Percentiles rank a stretch among this genome's conserved stretches.
Evolutionary conservation across 345 rosid species (phyloP).

Genomic region (Syzygium oleosum): DNA sequence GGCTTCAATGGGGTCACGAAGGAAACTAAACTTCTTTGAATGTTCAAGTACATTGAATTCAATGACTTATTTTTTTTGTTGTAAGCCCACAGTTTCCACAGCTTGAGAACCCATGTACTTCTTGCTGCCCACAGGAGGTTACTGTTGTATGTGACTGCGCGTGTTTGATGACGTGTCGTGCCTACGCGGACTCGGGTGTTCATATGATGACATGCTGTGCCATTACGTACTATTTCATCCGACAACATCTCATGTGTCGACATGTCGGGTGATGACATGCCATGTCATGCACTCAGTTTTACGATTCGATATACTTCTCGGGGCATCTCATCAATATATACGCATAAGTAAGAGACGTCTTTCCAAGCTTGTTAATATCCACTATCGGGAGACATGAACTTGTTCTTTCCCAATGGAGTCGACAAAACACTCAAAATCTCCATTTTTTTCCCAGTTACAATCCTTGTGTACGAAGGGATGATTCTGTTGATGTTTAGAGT

Average conservation of each 20-base stretch:
- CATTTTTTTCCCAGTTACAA: background rate
- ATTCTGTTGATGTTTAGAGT: background rate
- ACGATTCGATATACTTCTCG: background rate
- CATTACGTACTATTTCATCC: fast-evolving
- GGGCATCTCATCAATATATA: background rate
- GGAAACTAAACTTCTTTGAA: background rate
- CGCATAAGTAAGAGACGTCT: background rate
- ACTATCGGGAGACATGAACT: background rate
- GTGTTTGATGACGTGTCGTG: background rate
- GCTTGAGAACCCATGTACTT: background rate
- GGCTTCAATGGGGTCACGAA: too few relatives aligned
- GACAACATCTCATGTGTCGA: fast-evolving
- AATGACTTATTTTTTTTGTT: background rate
- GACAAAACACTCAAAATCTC: background rate
- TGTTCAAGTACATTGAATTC: background rate
- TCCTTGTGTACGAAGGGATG: background rate
- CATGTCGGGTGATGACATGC: background rate
- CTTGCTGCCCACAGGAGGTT: background rate
- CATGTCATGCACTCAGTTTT: background rate
- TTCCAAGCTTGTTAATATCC: background rate
- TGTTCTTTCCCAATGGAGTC: background rate
- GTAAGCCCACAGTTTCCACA: background rate
- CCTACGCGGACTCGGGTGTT: background rate
- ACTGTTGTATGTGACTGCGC: background rate
- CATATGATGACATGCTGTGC: background rate